These are phyloP conservation scores for Euphorbia lathyris DNA, from an alignment of 345 rosid genomes.

Conservation along the genomic window DNA sequence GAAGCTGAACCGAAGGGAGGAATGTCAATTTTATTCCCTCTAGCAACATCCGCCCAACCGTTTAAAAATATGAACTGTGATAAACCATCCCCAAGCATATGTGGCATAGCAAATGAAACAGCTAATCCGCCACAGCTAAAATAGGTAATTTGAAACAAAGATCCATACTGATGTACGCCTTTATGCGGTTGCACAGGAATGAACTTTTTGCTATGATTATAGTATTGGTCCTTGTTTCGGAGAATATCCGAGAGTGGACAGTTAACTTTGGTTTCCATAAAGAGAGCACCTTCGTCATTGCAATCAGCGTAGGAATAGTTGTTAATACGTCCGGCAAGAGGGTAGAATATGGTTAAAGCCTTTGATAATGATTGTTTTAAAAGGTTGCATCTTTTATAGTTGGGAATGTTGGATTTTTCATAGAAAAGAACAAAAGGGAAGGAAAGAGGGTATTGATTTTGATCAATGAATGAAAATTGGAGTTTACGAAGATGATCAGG, in stretches of 20 bases:
- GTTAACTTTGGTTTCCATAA: neutral
- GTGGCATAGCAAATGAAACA: neutral
- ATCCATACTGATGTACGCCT: neutral
- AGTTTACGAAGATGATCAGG: slow-evolving; percentile 20
- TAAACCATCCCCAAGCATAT: neutral
- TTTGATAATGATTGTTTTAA: neutral
- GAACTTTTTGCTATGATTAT: neutral
- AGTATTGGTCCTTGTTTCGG: neutral
- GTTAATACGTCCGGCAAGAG: neutral
- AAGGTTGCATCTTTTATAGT: neutral
- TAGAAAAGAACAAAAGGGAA: neutral
- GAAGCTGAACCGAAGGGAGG: neutral
- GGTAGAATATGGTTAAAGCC: neutral
- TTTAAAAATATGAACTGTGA: neutral
- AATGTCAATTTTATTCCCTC: neutral
- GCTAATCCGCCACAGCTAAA: neutral
- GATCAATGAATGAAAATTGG: neutral
- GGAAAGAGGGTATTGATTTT: neutral
- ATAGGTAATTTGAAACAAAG: neutral
- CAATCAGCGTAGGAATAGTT: neutral
- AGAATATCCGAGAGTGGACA: neutral
- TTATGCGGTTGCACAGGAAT: neutral
- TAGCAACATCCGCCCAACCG: neutral
- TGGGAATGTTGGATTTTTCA: neutral
- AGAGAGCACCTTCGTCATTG: neutral